Base-by-base conservation (phyloP, 75 land plant genomes). In the Ceratopteris richardii region DNA sequence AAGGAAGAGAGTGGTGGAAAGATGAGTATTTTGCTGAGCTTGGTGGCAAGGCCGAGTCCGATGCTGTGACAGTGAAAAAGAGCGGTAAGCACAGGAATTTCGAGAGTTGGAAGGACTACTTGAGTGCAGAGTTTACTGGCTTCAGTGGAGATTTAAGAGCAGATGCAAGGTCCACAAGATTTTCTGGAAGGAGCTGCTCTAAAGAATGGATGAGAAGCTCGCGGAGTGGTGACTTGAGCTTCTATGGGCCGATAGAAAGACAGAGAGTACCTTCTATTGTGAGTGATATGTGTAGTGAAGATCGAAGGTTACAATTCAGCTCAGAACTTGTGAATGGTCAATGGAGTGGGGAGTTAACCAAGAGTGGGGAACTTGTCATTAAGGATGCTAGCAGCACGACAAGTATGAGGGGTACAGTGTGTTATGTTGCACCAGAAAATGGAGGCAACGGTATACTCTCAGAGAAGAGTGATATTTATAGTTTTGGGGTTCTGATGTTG, bases 331-430 rank as follows among this genome's bases (percentile, higher is more conserved):
- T 24, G 7, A 52, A 22, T 12, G 14, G 29, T 13, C 54, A 52
- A 2, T 52, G 54, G 54, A 52, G 54, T 26, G 54, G 54, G 1
- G 54, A 52, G 24, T 28, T 52, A 23, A 52, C 24, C 54, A 52
- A 26, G 16, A 24, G 29, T 5, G 92, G 83, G 10, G 92, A 87
- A 60, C 66, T 84, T 0, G 75, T 84, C 33, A 89, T 86, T 51
- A 65, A 86, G 0, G 89, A 82, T 58, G 69, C 84, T 6, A 85
- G 88, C 57, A 89, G 95, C 72, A 86, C 86, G 1, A 79, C 86
- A 5, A 89, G 95, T 72, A 89, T 89, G 95, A 77, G 95, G 61
- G 95, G 95, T 0, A 89, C 95, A 0, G 56, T 89, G 21, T 89
- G 86, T 55, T 89, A 89, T 57, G 78, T 86, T 14, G 95, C 95